Evolutionary conservation across 768 basidiomycete genomes (phyloP).

Genomic region (Amanita pseudoporphyria): DNA sequence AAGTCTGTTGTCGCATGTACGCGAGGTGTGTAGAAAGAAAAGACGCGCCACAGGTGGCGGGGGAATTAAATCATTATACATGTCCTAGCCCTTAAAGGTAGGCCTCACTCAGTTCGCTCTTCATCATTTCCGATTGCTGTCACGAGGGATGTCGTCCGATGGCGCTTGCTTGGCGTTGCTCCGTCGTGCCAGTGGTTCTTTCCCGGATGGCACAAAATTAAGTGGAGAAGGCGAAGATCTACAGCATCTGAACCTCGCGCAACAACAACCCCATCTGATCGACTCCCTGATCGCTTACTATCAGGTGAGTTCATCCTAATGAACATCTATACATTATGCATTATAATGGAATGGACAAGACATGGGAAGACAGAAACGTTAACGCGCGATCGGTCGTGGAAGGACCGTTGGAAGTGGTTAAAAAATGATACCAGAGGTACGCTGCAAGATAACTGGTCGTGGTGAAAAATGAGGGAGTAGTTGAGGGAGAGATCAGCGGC

Average conservation of each 20-base stretch:
- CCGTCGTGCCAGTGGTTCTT: slow-evolving; percentile 9
- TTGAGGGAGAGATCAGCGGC: slow-evolving; percentile 79
- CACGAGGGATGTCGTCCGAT: background rate
- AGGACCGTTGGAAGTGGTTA: background rate
- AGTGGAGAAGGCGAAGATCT: slow-evolving; percentile 28
- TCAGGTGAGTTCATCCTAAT: slow-evolving; percentile 17
- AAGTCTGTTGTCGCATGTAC: no score
- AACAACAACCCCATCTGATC: slow-evolving; percentile 30
- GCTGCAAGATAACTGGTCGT: slow-evolving; percentile 30
- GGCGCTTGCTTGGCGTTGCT: background rate
- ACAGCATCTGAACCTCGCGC: slow-evolving; percentile 42
- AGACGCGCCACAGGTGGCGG: no score
- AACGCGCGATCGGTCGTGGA: background rate
- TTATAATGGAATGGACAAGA: slow-evolving; percentile 74
- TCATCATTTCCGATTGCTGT: background rate
- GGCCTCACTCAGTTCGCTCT: background rate
- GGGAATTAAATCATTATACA: no score
- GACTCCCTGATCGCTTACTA: slow-evolving; percentile 36
- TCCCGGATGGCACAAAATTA: background rate
- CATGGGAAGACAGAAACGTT: slow-evolving; percentile 47
- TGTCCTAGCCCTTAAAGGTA: no score
- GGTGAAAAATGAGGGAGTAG: slow-evolving; percentile 57
- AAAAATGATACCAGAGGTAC: slow-evolving; percentile 10
- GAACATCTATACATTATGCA: background rate
- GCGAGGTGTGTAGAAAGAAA: no score